These are phyloP conservation scores for Nematodospora anomalae DNA, from an alignment of 1,139 yeast genomes.

Conservation along the genomic window DNA sequence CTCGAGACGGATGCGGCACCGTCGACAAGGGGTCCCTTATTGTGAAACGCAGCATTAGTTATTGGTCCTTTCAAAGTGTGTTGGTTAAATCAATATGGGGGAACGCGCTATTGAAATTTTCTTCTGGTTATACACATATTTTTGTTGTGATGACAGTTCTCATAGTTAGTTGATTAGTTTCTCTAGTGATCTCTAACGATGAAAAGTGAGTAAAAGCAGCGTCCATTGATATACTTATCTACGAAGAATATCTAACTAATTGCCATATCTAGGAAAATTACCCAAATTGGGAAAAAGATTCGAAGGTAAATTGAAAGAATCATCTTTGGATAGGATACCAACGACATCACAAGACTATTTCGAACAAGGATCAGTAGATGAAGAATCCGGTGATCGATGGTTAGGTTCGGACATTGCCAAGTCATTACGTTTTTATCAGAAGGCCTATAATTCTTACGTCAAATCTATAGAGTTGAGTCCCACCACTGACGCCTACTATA, in stretches of 20 bases:
- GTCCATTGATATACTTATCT: not conserved
- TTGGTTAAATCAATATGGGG: too few relatives aligned
- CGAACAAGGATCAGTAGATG: conserved; percentile 49
- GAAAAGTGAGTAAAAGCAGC: conserved; percentile 1
- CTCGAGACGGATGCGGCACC: conserved; percentile 1
- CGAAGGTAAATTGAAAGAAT: conserved; percentile 2
- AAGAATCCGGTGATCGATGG: conserved; percentile 63
- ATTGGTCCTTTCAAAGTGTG: too few relatives aligned
- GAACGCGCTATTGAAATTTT: too few relatives aligned
- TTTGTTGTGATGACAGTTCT: too few relatives aligned
- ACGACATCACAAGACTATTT: conserved; percentile 45
- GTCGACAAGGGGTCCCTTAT: conserved; percentile 3
- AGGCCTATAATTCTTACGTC: conserved; percentile 41
- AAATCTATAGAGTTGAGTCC: conserved; percentile 25
- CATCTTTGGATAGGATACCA: conserved; percentile 19
- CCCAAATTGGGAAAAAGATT: conserved; percentile 20
- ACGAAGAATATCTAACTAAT: conserved; percentile 14
- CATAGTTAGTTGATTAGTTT: too few relatives aligned
- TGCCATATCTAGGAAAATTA: conserved; percentile 7
- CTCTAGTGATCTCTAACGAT: not conserved
- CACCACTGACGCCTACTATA: conserved; percentile 42
- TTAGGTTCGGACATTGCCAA: conserved; percentile 54
- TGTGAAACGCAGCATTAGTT: not conserved
- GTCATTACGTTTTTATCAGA: conserved; percentile 52
- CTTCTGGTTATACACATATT: too few relatives aligned